Evolutionary conservation across 2,329 filamentous ascomycete genomes (phyloP).

Genomic region (Ophiostoma perfectum): DNA sequence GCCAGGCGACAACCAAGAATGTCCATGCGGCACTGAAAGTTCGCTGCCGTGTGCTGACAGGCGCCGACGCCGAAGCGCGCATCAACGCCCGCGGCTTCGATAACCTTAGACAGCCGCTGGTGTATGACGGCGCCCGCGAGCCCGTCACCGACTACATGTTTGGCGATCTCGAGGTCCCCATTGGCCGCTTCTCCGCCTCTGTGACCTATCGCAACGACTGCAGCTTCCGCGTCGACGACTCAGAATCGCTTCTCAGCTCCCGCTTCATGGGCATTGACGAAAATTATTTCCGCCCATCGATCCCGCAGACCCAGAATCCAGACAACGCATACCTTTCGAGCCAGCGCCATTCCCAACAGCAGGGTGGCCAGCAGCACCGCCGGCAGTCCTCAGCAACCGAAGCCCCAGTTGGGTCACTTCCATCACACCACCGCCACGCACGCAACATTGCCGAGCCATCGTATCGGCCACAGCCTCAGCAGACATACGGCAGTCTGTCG

Average conservation of each 20-base stretch:
- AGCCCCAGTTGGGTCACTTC: constrained; percentile 59
- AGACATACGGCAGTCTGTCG: constrained; percentile 83
- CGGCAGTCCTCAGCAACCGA: constrained; percentile 42
- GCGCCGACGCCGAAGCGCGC: constrained; percentile 38
- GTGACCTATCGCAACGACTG: constrained; percentile 84
- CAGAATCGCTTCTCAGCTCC: constrained; percentile 84
- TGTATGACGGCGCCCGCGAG: constrained; percentile 49
- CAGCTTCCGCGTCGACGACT: constrained; percentile 85
- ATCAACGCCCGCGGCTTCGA: constrained; percentile 55
- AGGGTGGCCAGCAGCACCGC: constrained; percentile 22
- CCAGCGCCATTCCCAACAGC: constrained; percentile 13
- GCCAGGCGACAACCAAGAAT: constrained; percentile 66
- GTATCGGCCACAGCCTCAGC: constrained; percentile 37
- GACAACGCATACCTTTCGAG: constrained; percentile 27
- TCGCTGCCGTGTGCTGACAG: constrained; percentile 71
- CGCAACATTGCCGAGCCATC: constrained; percentile 48
- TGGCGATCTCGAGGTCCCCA: constrained; percentile 77
- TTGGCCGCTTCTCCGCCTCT: constrained; percentile 73
- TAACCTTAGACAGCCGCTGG: constrained; percentile 64
- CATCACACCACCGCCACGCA: constrained; percentile 53
- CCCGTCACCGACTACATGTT: constrained; percentile 74
- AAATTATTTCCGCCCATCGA: constrained; percentile 74
- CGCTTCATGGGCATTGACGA: constrained; percentile 90
- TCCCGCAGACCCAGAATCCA: constrained; percentile 45
- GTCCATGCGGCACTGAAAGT: constrained; percentile 64